Base-by-base conservation (phyloP, 371 early-diverging fungal species). In the Actinomortierella wolfii region DNA sequence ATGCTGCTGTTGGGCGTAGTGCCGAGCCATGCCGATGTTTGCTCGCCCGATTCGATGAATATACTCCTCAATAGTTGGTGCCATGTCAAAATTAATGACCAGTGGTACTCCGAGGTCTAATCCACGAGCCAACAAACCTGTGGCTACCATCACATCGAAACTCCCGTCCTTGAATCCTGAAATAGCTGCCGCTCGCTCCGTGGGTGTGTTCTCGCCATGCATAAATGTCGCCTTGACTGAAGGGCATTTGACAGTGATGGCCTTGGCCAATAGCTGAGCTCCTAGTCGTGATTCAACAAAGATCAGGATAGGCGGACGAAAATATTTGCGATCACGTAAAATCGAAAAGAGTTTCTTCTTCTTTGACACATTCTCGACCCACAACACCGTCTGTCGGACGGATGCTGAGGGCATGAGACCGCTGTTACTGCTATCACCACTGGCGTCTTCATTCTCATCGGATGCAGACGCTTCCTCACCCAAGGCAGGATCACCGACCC, bases 51-150 rank as follows among this genome's bases (percentile, higher is more conserved):
- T 79, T 43, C 85, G 86, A 61, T 86, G 87, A 0, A 83, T 76
- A 65, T 87, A 87, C 46, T 84, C 84, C 17, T 79, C 79, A 26
- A 87, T 54, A 1, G 85, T 76, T 7, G 78, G 63, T 2, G 87
- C 79, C 86, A 86, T 86, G 51, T 86, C 86, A 71, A 85, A 86
- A 55, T 83, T 83, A 51, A 86, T 81, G 25, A 86, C 82, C 23
- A 83, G 69, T 11, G 75, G 68, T 1, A 85, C 86, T 8, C 78
- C 73, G 8, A 86, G 70, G 59, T 85, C 75, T 15, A 86, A 60
- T 7, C 86, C 86, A 26, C 86, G 78, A 26, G 85, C 81, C 24
- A 86, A 56, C 2, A 85, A 59, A 40, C 84, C 86, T 2, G 86
- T 86, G 1, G 86, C 74, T 1, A 86, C 84, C 5, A 85, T 59